Evolutionary conservation across 257 asterid species (phyloP).

Genomic region (Solanum paucissectum): DNA sequence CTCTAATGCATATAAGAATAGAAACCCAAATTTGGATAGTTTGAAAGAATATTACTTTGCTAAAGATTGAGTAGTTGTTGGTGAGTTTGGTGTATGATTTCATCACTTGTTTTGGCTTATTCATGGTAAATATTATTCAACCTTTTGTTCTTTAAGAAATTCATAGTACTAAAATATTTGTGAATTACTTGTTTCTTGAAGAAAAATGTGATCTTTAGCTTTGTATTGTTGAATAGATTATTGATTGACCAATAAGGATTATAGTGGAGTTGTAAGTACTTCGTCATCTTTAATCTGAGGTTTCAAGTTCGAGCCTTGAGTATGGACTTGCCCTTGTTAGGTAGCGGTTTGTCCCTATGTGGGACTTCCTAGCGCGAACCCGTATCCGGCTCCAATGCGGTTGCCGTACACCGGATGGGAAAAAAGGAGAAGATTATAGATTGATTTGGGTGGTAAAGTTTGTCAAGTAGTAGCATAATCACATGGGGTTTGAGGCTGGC

Average conservation of each 20-base stretch:
- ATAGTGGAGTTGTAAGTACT: background rate
- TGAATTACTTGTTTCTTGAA: background rate
- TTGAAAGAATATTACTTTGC: conserved; percentile 42
- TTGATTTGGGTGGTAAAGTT: background rate
- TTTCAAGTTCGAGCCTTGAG: background rate
- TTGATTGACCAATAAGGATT: background rate
- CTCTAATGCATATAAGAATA: background rate
- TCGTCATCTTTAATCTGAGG: background rate
- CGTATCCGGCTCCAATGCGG: background rate
- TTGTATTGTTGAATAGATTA: background rate
- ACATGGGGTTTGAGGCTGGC: conserved; percentile 1
- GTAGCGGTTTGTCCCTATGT: background rate
- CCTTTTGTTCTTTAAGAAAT: background rate
- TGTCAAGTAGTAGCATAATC: background rate
- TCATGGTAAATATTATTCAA: conserved; percentile 44
- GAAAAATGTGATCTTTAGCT: background rate
- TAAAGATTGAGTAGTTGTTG: conserved; percentile 31
- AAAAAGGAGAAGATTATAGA: background rate
- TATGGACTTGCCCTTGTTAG: background rate
- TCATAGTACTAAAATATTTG: background rate
- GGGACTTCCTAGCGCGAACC: background rate
- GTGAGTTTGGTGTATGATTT: conserved; percentile 36
- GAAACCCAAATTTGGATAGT: conserved; percentile 58
- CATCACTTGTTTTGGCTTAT: conserved; percentile 86
- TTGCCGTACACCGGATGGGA: background rate